Percentiles rank a stretch among this genome's conserved stretches.
Conservation (phyloP, 2,329 filamentous ascomycete species). For the Colletotrichum godetiae region DNA sequence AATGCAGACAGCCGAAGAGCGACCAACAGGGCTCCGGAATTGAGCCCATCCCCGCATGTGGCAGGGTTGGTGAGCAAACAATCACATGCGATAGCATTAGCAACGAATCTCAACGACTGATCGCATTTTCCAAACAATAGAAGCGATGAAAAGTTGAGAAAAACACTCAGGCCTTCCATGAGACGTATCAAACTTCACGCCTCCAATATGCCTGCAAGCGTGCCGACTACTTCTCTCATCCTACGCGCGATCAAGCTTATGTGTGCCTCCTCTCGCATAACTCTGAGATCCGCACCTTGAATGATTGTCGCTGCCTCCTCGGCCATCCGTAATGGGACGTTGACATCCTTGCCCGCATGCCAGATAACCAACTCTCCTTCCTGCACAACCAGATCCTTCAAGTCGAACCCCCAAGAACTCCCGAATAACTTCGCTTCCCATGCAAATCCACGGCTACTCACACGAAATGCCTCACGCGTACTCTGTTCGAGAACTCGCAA, state of each 20-base stretch:
- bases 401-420: slow-evolving; percentile 36
- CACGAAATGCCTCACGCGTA: neutral
- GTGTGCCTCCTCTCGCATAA: neutral
- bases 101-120: too few relatives aligned
- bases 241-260: neutral
- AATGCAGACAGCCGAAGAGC: too few relatives aligned
- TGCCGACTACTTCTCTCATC: neutral
- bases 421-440: slow-evolving; percentile 27
- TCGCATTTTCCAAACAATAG: too few relatives aligned
- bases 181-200: neutral
- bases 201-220: neutral
- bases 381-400: slow-evolving; percentile 21
- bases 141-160: neutral
- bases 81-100: neutral
- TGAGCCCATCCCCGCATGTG: neutral
- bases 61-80: neutral
- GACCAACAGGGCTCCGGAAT: neutral
- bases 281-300: neutral
- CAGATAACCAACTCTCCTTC: slow-evolving; percentile 17
- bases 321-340: slow-evolving; percentile 13
- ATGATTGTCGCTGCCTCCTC: neutral
- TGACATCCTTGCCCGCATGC: slow-evolving; percentile 23
- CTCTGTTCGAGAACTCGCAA: neutral
- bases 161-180: neutral
- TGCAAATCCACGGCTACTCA: neutral